Evolutionary conservation across 2,329 filamentous ascomycete species (phyloP).

Genomic region (Claviceps africana): DNA sequence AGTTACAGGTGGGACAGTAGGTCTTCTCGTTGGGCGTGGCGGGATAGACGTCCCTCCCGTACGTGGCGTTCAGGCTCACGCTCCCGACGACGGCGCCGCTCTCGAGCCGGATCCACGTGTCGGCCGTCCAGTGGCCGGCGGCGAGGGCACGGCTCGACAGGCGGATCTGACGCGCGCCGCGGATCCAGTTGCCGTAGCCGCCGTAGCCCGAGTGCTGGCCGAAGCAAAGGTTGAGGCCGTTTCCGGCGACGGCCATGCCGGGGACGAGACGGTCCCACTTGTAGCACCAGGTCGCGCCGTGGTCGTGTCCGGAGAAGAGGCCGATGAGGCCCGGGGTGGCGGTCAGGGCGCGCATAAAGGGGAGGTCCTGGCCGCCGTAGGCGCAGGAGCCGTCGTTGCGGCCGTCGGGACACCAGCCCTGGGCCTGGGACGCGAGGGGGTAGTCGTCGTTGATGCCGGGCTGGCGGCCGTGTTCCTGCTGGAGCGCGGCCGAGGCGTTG

Average conservation of each 20-base stretch:
- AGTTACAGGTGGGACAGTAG: constrained; percentile 11
- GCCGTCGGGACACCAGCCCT: constrained; percentile 30
- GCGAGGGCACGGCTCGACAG: constrained; percentile 28
- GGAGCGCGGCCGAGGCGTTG: constrained; percentile 26
- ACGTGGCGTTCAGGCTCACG: constrained; percentile 45
- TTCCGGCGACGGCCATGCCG: constrained; percentile 23
- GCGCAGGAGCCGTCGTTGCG: constrained; percentile 21
- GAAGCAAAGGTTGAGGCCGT: constrained; percentile 38
- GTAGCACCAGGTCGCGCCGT: constrained; percentile 46
- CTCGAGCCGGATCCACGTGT: constrained; percentile 50
- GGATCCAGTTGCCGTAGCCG: constrained; percentile 51
- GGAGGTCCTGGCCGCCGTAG: constrained; percentile 37
- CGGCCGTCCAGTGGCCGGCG: constrained; percentile 22
- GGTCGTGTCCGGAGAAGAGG: constrained; percentile 53
- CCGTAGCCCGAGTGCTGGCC: constrained; percentile 57
- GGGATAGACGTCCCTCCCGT: constrained; percentile 40
- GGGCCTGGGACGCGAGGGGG: constrained; percentile 26
- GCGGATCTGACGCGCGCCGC: constrained; percentile 43
- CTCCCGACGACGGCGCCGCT: constrained; percentile 34
- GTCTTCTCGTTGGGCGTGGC: constrained; percentile 25
- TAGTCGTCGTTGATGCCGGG: constrained; percentile 33
- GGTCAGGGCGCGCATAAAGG: constrained; percentile 49
- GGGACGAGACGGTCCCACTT: constrained; percentile 28
- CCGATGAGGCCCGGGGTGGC: constrained; percentile 40
- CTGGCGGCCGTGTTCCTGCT: constrained; percentile 18